Conservation (phyloP, 257 asterid genomes). For the Capsicum chinense region DNA sequence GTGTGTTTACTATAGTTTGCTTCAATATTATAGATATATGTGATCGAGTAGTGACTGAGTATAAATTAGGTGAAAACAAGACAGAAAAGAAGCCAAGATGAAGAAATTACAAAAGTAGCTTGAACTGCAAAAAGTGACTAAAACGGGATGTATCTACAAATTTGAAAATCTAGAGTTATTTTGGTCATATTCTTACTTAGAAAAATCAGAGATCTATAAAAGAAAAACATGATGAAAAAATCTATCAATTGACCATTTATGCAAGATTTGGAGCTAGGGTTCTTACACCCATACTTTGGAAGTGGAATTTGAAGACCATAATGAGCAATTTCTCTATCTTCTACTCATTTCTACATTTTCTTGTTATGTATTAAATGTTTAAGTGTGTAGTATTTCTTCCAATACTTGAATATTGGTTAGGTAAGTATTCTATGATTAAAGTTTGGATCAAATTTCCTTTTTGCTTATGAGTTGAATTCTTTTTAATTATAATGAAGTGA, state of each 20-base stretch:
- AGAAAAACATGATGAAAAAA: neutral
- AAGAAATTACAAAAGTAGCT: neutral
- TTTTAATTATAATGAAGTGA: neutral
- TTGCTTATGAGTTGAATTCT: neutral
- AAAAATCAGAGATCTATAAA: neutral
- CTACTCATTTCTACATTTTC: neutral
- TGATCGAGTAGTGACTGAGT: neutral
- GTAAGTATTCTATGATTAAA: neutral
- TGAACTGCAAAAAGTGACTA: too few relatives aligned
- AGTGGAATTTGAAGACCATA: too few relatives aligned
- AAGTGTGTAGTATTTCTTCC: neutral
- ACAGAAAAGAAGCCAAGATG: neutral
- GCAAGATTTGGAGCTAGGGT: too few relatives aligned
- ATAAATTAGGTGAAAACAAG: too few relatives aligned
- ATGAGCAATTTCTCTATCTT: neutral
- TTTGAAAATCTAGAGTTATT: neutral
- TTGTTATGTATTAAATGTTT: neutral
- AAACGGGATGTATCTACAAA: neutral
- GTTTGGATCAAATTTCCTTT: neutral
- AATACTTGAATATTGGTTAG: neutral
- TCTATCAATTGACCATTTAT: too few relatives aligned
- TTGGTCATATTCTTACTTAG: neutral
- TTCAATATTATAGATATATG: neutral
- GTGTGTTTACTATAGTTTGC: neutral
- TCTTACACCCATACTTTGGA: too few relatives aligned